Evolutionary conservation across 2,329 filamentous ascomycete genomes (phyloP).

Genomic region (Hypoxylon sp.): DNA sequence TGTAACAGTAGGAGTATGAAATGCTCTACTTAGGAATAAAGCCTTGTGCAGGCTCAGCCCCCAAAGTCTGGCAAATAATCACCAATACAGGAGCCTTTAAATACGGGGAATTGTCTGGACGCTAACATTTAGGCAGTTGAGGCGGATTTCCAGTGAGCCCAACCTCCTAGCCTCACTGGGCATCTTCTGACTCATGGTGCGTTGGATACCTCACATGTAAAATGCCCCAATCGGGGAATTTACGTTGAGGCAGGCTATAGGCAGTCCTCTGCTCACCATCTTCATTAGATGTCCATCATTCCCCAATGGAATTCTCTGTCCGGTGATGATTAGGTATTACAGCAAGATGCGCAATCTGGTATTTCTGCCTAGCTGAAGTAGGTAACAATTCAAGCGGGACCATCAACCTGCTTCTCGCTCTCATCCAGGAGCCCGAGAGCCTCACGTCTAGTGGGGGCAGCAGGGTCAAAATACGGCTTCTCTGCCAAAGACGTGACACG

Average conservation of each 20-base stretch:
- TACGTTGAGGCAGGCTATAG: no score
- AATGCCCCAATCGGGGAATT: no score
- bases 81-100: neutral
- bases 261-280: no score
- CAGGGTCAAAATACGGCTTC: slow-evolving; percentile 76
- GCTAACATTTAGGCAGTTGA: neutral
- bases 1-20: neutral
- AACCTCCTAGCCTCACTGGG: neutral
- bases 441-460: slow-evolving; percentile 76
- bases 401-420: slow-evolving; percentile 61
- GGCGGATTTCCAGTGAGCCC: neutral
- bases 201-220: neutral
- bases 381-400: slow-evolving; percentile 39
- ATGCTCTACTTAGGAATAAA: neutral
- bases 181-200: neutral
- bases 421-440: slow-evolving; percentile 75
- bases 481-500: slow-evolving; percentile 80
- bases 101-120: neutral
- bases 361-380: neutral
- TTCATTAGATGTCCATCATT: no score
- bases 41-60: neutral
- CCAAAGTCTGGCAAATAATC: neutral
- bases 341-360: neutral
- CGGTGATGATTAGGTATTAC: no score
- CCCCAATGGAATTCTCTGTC: no score